Evolutionary conservation across 2,329 filamentous ascomycete genomes (phyloP), one percentile per base, ranked within the genome.

Genomic region (Neonectria sp.): DNA sequence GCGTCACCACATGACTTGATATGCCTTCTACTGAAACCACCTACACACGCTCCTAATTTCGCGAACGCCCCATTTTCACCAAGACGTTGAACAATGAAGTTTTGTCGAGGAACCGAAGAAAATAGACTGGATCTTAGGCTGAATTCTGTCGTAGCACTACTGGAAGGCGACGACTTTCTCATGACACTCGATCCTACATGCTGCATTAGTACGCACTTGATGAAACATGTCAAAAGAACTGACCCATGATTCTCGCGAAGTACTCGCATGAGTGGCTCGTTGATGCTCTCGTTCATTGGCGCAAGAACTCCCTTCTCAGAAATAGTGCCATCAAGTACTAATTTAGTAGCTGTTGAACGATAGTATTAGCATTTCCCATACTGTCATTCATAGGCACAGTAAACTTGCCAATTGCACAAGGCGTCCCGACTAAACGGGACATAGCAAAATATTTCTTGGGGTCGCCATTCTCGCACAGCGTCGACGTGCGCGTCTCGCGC

Each of bases 381-480:
- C 12, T 37, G 31, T 52, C 35, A 48, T 56, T 43, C 40, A 60
- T 25, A 15, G 13, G 27, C 21, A 17, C 21, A 49, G 31, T 55
- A 3, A 48, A 70, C 70, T 25, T 67, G 64, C 68, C 71, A 27
- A 83, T 81, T 57, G 79, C 82, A 67, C 82, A 84, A 6, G 93
- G 92, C 5, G 95, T 86, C 78, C 93, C 93, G 61, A 97, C 94
- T 49, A 94, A 82, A 81, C 91, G 92, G 52, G 93, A 93, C 94
- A 97, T 97, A 73, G 93, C 90, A 6, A 88, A 92, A 85, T 95
- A 97, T 37, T 92, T 93, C 73, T 89, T 86, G 53, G 91, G 95
- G 53, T 92, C 92, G 73, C 94, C 95, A 81, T 97, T 95, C 79
- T 97, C 94, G 78, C 86, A 88, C 17, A 98, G 89, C 1, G 94